Evolutionary conservation across 2,329 filamentous ascomycete species (phyloP).

Genomic region (Salinomyces thailandicus): DNA sequence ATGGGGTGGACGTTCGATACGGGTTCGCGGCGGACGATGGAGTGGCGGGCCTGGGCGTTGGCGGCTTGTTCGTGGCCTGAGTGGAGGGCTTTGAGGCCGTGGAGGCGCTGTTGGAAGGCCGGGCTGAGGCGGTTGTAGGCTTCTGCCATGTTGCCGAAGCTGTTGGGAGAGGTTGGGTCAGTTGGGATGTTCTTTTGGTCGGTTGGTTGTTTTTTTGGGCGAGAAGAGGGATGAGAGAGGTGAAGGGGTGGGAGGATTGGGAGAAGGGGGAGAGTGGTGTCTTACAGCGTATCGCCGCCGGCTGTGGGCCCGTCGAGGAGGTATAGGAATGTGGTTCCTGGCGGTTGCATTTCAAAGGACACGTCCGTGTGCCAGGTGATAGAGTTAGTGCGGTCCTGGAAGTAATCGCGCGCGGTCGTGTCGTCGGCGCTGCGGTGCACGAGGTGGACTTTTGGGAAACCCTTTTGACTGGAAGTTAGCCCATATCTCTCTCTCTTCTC

Average conservation of each 20-base stretch:
- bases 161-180: slow-evolving; percentile 1
- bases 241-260: background rate
- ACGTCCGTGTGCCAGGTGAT: slow-evolving; percentile 59
- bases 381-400: slow-evolving; percentile 61
- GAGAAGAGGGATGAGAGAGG: too few species aligned
- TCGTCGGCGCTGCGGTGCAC: slow-evolving; percentile 64
- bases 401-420: slow-evolving; percentile 50
- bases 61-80: slow-evolving; percentile 71
- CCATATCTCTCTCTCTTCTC: too few species aligned
- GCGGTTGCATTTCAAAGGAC: slow-evolving; percentile 78
- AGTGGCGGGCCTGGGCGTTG: slow-evolving; percentile 53
- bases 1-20: slow-evolving; percentile 66
- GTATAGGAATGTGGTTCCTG: slow-evolving; percentile 82
- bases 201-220: background rate
- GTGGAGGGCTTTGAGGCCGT: slow-evolving; percentile 71
- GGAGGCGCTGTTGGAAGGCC: slow-evolving; percentile 66
- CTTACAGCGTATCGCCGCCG: slow-evolving; percentile 66
- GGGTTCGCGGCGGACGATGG: slow-evolving; percentile 65
- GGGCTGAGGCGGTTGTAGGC: slow-evolving; percentile 75
- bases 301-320: slow-evolving; percentile 69
- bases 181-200: background rate
- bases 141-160: slow-evolving; percentile 68
- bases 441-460: slow-evolving; percentile 64
- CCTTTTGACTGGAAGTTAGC: too few species aligned
- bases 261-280: slow-evolving; percentile 32